A percentile compares a stretch with the other conserved stretches of the same genome.
Evolutionary conservation across 1,284 basidiomycete genomes (phyloP).

Genomic region (Pseudozyma thailandica): DNA sequence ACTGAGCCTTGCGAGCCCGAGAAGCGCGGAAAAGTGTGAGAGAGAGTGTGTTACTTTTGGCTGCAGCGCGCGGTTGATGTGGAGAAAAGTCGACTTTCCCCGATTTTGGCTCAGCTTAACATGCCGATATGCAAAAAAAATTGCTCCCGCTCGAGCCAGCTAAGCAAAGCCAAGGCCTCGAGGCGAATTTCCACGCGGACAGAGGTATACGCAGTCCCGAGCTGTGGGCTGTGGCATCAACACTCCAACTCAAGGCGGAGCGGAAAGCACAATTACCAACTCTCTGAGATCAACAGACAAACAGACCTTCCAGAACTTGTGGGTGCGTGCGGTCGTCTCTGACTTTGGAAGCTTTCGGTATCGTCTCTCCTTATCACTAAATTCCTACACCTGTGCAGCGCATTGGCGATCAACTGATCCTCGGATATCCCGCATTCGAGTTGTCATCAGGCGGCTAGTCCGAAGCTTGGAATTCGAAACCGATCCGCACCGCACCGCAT

Average conservation of each 20-base stretch:
- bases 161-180: not conserved
- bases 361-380: not conserved
- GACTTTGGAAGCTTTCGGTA: not conserved
- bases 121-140: not conserved
- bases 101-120: not conserved
- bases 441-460: not conserved
- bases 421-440: not conserved
- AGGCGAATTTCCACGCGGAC: not conserved
- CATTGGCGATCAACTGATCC: too few relatives aligned
- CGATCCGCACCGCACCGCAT: not conserved
- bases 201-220: not conserved
- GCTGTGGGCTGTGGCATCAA: not conserved
- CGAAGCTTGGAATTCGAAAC: not conserved
- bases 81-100: not conserved
- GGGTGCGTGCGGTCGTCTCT: not conserved
- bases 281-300: not conserved
- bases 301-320: not conserved
- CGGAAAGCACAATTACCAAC: too few relatives aligned
- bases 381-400: not conserved
- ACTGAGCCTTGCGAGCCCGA: not conserved
- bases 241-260: too few relatives aligned
- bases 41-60: conserved; percentile 13
- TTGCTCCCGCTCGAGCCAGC: conserved; percentile 4
- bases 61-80: not conserved
- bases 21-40: too few relatives aligned